phyloP scores from a whole-genome alignment of 257 asterid genomes.

The Cordia subcordata region DNA sequence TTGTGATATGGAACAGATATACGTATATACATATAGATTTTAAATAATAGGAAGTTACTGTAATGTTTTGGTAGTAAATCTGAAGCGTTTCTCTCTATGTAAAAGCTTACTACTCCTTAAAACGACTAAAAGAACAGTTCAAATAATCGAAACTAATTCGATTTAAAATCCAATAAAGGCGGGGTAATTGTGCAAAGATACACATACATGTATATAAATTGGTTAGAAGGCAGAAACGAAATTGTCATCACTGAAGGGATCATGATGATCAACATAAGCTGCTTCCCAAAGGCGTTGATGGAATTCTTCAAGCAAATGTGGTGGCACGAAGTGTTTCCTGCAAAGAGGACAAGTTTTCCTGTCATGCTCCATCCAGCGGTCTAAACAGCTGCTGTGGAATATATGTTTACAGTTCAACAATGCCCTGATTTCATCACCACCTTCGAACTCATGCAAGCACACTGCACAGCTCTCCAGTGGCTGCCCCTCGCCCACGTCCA shows the following conservation, averaged over 20 bases:
- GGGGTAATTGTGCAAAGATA: too few species aligned
- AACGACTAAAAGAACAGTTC: too few species aligned
- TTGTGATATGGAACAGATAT: too few species aligned
- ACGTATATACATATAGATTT: too few species aligned
- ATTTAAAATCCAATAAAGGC: too few species aligned
- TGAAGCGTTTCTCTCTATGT: too few species aligned
- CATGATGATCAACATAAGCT: background rate
- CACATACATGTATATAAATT: too few species aligned
- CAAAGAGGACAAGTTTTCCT: constrained; percentile 30
- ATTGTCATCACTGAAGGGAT: constrained; percentile 10
- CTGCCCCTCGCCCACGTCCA: constrained; percentile 2
- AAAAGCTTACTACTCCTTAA: too few species aligned
- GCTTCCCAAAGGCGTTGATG: constrained; percentile 26
- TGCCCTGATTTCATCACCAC: constrained; percentile 32
- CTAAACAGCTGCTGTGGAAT: constrained; percentile 28
- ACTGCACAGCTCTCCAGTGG: constrained; percentile 24
- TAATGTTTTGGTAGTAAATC: too few species aligned
- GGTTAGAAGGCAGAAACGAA: too few species aligned
- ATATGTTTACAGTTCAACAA: constrained; percentile 21
- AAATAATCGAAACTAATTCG: too few species aligned
- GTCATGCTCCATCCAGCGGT: constrained; percentile 36
- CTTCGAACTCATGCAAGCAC: constrained; percentile 24
- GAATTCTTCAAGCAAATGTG: constrained; percentile 16
- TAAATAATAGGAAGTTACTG: too few species aligned
- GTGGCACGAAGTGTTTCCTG: constrained; percentile 24